Evolutionary conservation across 192 early-diverging fungal genomes (phyloP).

Genomic region (Geranomyces variabilis): DNA sequence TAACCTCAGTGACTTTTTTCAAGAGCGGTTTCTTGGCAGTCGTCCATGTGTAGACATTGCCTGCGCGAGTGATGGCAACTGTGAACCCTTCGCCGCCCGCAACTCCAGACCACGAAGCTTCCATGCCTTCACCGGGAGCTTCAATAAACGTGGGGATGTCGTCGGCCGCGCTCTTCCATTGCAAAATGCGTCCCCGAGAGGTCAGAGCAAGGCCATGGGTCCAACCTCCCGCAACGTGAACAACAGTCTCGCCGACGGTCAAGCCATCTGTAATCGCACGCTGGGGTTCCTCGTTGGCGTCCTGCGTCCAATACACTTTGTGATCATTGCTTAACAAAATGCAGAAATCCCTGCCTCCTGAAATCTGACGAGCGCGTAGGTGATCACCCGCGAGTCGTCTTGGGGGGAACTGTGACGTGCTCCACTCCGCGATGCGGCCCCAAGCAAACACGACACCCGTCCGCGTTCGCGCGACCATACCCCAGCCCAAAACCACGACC

Average conservation of each 20-base stretch:
- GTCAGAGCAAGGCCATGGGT: constrained; percentile 8
- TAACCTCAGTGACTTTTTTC: constrained; percentile 3
- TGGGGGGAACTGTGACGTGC: background rate
- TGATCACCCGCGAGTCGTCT: background rate
- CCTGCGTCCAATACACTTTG: background rate
- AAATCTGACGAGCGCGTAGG: background rate
- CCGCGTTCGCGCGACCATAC: background rate
- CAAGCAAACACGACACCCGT: background rate
- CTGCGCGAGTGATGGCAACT: background rate
- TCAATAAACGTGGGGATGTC: background rate
- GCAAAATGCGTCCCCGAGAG: background rate
- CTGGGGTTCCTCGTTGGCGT: background rate
- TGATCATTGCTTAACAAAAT: background rate
- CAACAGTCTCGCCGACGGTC: no score
- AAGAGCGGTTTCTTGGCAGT: background rate
- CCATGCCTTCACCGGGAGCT: background rate
- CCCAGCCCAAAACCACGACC: background rate
- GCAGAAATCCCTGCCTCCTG: background rate
- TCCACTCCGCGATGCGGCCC: background rate
- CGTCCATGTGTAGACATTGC: constrained; percentile 6
- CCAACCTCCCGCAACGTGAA: constrained; percentile 6
- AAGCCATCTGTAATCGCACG: background rate
- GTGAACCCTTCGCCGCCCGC: constrained; percentile 10
- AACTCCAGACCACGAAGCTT: background rate
- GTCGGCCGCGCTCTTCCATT: background rate